Percentiles rank a stretch among this genome's conserved stretches.
phyloP scores from a whole-genome alignment of 2,329 filamentous ascomycete genomes.

The Teratosphaeriaceae sp. region DNA sequence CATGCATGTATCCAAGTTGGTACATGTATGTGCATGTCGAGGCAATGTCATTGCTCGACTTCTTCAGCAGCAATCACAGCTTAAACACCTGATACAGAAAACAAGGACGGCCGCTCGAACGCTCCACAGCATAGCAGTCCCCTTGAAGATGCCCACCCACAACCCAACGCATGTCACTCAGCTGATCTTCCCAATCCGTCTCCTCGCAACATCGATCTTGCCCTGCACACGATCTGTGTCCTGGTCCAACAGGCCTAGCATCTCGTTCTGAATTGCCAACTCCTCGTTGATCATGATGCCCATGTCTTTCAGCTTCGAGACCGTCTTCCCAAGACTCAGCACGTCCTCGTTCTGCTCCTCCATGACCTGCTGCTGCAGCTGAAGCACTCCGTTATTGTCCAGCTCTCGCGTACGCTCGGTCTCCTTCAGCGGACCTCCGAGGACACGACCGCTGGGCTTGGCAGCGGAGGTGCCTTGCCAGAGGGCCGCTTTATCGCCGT shows the following conservation, averaged over 20 bases:
- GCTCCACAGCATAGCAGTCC: background rate
- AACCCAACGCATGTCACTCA: constrained; percentile 10
- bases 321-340: constrained; percentile 59
- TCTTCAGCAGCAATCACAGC: background rate
- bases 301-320: constrained; percentile 69
- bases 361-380: constrained; percentile 69
- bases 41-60: background rate
- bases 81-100: too few relatives aligned
- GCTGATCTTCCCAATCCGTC: constrained; percentile 58
- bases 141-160: background rate
- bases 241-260: constrained; percentile 60
- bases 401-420: constrained; percentile 70
- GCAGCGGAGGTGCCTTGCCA: constrained; percentile 26
- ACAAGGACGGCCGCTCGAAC: constrained; percentile 4
- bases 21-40: too few relatives aligned
- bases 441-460: constrained; percentile 52
- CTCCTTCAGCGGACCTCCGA: constrained; percentile 64
- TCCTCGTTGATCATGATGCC: constrained; percentile 70
- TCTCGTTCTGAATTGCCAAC: constrained; percentile 62
- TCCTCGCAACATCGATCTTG: constrained; percentile 70
- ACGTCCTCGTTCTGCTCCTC: constrained; percentile 68
- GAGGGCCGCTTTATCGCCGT: constrained; percentile 29
- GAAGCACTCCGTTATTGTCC: constrained; percentile 67
- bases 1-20: too few relatives aligned
- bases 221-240: constrained; percentile 59